phyloP scores from a whole-genome alignment of 192 early-diverging fungal species.

The Lunasporangiospora selenospora region DNA sequence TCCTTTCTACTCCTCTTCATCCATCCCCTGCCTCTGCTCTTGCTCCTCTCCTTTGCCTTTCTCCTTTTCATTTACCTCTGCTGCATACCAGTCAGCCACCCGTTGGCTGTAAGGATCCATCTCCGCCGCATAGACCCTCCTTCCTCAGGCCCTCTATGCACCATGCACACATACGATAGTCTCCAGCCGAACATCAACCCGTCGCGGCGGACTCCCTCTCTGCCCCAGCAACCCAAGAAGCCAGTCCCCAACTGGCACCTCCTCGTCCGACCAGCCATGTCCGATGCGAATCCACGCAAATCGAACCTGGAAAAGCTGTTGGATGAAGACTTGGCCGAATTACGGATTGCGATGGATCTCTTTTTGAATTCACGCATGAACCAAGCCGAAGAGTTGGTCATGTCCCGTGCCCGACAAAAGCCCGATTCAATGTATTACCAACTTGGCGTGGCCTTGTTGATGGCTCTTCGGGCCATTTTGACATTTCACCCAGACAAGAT shows the following conservation, averaged over 20 bases:
- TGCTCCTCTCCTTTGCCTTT: neutral
- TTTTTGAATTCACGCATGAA: constrained; percentile 81
- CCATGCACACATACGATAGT: no score
- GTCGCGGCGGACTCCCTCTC: constrained; percentile 4
- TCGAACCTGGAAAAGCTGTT: constrained; percentile 48
- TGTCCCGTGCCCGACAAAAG: constrained; percentile 45
- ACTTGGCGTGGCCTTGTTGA: constrained; percentile 72
- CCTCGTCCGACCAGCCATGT: constrained; percentile 30
- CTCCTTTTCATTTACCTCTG: no score
- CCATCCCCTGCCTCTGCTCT: neutral
- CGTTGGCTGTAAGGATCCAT: neutral
- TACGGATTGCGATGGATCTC: constrained; percentile 68
- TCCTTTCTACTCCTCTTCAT: neutral
- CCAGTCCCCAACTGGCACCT: constrained; percentile 42
- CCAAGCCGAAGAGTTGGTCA: constrained; percentile 68
- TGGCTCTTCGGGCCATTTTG: constrained; percentile 72
- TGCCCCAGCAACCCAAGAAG: constrained; percentile 8
- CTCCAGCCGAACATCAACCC: constrained; percentile 22
- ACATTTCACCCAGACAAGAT: constrained; percentile 80
- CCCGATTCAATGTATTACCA: constrained; percentile 73
- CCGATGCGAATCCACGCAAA: constrained; percentile 37
- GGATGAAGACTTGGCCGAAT: constrained; percentile 65
- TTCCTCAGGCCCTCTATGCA: neutral
- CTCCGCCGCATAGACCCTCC: neutral
- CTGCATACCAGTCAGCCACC: no score